Percentiles rank a stretch among this genome's conserved stretches.
Conservation (phyloP, 208 protist genomes). For the Leishmania lainsoni region DNA sequence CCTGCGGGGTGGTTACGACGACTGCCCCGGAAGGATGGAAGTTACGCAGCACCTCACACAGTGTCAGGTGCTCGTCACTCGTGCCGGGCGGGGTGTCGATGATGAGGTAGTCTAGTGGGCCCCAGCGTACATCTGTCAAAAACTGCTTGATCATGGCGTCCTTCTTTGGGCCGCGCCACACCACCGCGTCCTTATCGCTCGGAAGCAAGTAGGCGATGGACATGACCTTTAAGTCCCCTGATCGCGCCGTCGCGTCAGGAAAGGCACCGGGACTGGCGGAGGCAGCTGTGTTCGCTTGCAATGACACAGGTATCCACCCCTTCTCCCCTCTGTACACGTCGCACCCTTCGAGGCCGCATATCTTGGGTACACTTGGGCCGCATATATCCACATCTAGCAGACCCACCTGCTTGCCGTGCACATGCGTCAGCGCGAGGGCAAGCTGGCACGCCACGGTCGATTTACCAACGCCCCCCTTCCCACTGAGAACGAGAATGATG, state of each 20-base stretch:
- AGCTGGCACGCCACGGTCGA: slow-evolving; percentile 98
- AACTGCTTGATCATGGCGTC: slow-evolving; percentile 95
- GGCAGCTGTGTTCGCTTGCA: slow-evolving; percentile 12
- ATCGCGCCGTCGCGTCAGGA: neutral
- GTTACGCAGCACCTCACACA: slow-evolving; percentile 78
- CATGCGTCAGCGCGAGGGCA: slow-evolving; percentile 88
- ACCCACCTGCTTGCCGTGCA: slow-evolving; percentile 79
- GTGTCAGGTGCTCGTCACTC: slow-evolving; percentile 92
- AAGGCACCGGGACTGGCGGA: neutral
- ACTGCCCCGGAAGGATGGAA: slow-evolving; percentile 74
- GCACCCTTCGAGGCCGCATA: slow-evolving; percentile 95
- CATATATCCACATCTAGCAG: slow-evolving; percentile 94
- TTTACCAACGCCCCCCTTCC: slow-evolving; percentile 99
- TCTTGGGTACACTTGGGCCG: slow-evolving; percentile 94
- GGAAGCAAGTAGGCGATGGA: slow-evolving; percentile 98
- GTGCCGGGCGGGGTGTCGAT: slow-evolving; percentile 94
- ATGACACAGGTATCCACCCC: slow-evolving; percentile 88
- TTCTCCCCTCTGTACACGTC: slow-evolving; percentile 81
- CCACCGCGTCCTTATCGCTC: slow-evolving; percentile 96
- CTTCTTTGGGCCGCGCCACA: slow-evolving; percentile 97
- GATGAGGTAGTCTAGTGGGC: slow-evolving; percentile 89
- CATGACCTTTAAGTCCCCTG: slow-evolving; percentile 89
- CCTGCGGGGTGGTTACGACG: slow-evolving; percentile 91
- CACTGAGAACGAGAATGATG: slow-evolving; percentile 99
- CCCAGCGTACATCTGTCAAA: slow-evolving; percentile 88